Conservation (phyloP, 768 basidiomycete genomes). For the Fistulinella prunicolor region DNA sequence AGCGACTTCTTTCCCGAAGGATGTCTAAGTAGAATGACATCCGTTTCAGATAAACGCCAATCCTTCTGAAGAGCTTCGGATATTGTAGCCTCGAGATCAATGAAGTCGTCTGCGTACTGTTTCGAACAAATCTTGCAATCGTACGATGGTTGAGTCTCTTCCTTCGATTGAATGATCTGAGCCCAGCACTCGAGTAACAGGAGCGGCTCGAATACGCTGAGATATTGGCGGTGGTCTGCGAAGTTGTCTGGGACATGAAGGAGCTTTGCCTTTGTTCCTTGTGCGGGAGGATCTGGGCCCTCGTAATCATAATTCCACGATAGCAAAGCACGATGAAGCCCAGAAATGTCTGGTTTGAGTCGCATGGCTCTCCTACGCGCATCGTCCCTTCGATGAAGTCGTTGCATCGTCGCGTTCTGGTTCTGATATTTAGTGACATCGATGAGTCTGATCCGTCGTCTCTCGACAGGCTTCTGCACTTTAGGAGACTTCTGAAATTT, state of each 20-base stretch:
- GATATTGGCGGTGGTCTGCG: slow-evolving; percentile 61
- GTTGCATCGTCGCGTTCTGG: slow-evolving; percentile 46
- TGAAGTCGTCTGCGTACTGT: slow-evolving; percentile 74
- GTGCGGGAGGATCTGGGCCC: slow-evolving; percentile 61
- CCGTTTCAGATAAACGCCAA: slow-evolving; percentile 77
- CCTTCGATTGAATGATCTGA: slow-evolving; percentile 76
- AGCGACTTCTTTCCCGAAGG: slow-evolving; percentile 49
- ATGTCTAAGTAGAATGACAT: slow-evolving; percentile 77
- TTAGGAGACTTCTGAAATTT: slow-evolving; percentile 61
- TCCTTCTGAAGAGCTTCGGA: slow-evolving; percentile 57
- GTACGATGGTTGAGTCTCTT: slow-evolving; percentile 52
- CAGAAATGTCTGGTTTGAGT: slow-evolving; percentile 78
- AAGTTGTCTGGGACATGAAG: slow-evolving; percentile 65
- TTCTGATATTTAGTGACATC: slow-evolving; percentile 44
- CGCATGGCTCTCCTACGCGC: slow-evolving; percentile 61
- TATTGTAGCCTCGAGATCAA: slow-evolving; percentile 73
- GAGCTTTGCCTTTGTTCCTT: slow-evolving; percentile 31
- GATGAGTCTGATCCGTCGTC: slow-evolving; percentile 62
- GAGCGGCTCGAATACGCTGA: slow-evolving; percentile 76
- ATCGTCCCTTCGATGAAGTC: slow-evolving; percentile 56
- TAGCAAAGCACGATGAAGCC: slow-evolving; percentile 72
- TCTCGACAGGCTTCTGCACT: slow-evolving; percentile 53
- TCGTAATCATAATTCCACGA: slow-evolving; percentile 83
- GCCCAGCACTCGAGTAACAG: slow-evolving; percentile 90
- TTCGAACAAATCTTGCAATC: slow-evolving; percentile 66